Percentiles rank a stretch among this genome's conserved stretches.
Conservation (phyloP, 2,329 filamentous ascomycete genomes). For the Didymella pomorum region DNA sequence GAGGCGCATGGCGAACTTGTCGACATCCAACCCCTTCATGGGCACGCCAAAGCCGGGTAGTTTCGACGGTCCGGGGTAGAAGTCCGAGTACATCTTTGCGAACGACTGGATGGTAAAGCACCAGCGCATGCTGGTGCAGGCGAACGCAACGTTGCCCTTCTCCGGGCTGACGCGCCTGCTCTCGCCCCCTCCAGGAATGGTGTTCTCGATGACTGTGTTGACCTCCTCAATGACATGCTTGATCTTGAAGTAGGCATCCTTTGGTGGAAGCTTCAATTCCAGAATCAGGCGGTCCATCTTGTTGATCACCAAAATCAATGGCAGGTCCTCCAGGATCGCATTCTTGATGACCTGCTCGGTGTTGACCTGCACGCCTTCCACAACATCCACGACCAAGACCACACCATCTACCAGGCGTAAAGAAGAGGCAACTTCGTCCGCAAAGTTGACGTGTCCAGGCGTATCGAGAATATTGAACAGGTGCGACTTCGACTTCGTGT, state of each 20-base stretch:
- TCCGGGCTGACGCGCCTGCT: conserved; percentile 87
- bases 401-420: conserved; percentile 89
- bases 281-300: conserved; percentile 96
- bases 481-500: conserved; percentile 91
- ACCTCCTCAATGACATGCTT: conserved; percentile 99
- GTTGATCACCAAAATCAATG: conserved; percentile 90
- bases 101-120: conserved; percentile 95
- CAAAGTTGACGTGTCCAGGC: conserved; percentile 97
- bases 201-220: conserved; percentile 92
- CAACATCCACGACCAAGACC: conserved; percentile 91
- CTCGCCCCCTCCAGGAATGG: conserved; percentile 81
- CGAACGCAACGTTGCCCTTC: conserved; percentile 97
- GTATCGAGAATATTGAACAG: conserved; percentile 95
- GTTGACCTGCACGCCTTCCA: conserved; percentile 98
- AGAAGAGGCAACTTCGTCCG: conserved; percentile 92
- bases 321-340: conserved; percentile 87
- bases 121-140: conserved; percentile 93
- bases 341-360: conserved; percentile 98
- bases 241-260: conserved; percentile 97
- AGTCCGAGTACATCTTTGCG: conserved; percentile 93
- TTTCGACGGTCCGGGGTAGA: conserved; percentile 68
- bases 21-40: conserved; percentile 67
- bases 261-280: conserved; percentile 91
- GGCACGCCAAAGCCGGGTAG: conserved; percentile 45
- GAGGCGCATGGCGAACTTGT: conserved; percentile 82